Conservation (phyloP, 495 filamentous ascomycete species). For the Tuber aestivum region DNA sequence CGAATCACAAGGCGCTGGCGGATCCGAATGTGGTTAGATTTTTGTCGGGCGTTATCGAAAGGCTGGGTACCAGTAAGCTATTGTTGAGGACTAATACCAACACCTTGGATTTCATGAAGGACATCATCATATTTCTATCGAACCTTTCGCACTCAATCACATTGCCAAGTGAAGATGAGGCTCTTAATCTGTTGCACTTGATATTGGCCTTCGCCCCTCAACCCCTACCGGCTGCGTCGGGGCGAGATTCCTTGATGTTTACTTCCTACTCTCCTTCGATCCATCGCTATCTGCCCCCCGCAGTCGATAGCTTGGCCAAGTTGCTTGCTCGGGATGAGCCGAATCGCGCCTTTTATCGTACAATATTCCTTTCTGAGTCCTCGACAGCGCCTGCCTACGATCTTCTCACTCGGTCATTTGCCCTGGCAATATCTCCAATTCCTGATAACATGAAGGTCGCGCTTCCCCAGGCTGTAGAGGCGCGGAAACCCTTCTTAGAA, state of each 20-base stretch:
- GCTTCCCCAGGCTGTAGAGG: slow-evolving; percentile 61
- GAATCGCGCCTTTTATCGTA: slow-evolving; percentile 73
- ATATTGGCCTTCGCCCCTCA: slow-evolving; percentile 80
- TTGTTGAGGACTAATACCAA: slow-evolving; percentile 72
- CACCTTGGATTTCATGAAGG: slow-evolving; percentile 94
- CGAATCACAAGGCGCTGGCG: slow-evolving; percentile 65
- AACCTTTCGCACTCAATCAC: slow-evolving; percentile 77
- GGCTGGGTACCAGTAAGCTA: slow-evolving; percentile 83
- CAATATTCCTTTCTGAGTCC: slow-evolving; percentile 70
- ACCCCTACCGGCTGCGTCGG: slow-evolving; percentile 53
- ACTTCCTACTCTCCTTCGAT: slow-evolving; percentile 68
- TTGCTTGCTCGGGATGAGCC: slow-evolving; percentile 89
- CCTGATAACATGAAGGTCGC: slow-evolving; percentile 56
- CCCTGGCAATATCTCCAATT: slow-evolving; percentile 74
- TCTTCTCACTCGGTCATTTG: slow-evolving; percentile 82
- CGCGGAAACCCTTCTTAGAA: slow-evolving; percentile 76
- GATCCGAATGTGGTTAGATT: slow-evolving; percentile 71
- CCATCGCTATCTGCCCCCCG: slow-evolving; percentile 83
- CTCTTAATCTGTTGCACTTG: slow-evolving; percentile 78
- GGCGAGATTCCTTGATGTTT: slow-evolving; percentile 63
- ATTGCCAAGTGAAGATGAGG: slow-evolving; percentile 82
- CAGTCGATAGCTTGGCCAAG: slow-evolving; percentile 85
- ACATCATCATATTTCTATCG: slow-evolving; percentile 78
- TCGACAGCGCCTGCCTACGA: slow-evolving; percentile 60
- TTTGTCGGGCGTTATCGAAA: slow-evolving; percentile 70